These are phyloP conservation scores for Helotiales sp. DNA, from an alignment of 2,329 filamentous ascomycete genomes.

Conservation along the genomic window DNA sequence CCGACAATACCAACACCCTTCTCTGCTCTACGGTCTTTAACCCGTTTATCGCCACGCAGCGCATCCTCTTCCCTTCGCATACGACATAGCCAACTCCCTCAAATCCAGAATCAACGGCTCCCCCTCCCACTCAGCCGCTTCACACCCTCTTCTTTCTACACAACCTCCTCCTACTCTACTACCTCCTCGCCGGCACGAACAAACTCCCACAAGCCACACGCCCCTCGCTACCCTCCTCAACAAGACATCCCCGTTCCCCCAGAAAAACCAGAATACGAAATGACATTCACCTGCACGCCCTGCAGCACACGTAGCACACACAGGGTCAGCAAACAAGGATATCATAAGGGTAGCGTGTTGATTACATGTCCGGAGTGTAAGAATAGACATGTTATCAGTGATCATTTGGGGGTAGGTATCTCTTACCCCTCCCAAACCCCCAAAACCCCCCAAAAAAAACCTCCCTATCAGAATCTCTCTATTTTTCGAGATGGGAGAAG, in stretches of 20 bases:
- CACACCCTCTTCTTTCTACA: not conserved
- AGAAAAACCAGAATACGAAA: slow-evolving; percentile 71
- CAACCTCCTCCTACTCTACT: not conserved
- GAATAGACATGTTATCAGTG: slow-evolving; percentile 88
- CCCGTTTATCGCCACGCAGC: not conserved
- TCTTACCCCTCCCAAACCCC: not conserved
- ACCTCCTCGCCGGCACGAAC: not conserved
- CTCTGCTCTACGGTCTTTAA: not conserved
- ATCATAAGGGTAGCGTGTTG: slow-evolving; percentile 86
- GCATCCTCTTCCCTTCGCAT: not conserved
- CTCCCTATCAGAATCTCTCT: no score
- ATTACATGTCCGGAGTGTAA: slow-evolving; percentile 87
- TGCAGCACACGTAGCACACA: slow-evolving; percentile 83
- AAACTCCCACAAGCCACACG: not conserved
- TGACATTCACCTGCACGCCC: slow-evolving; percentile 91
- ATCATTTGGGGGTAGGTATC: slow-evolving; percentile 71
- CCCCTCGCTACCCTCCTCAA: not conserved
- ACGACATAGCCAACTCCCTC: not conserved
- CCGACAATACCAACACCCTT: not conserved
- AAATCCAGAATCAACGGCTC: not conserved
- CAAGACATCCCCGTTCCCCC: slow-evolving; percentile 4
- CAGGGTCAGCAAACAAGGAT: slow-evolving; percentile 89
- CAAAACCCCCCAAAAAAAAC: no score
- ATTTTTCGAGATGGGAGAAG: no score
- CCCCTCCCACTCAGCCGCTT: not conserved